phyloP scores from a whole-genome alignment of 176 grass and related monocot species.

The Hyparrhenia diplandra region DNA sequence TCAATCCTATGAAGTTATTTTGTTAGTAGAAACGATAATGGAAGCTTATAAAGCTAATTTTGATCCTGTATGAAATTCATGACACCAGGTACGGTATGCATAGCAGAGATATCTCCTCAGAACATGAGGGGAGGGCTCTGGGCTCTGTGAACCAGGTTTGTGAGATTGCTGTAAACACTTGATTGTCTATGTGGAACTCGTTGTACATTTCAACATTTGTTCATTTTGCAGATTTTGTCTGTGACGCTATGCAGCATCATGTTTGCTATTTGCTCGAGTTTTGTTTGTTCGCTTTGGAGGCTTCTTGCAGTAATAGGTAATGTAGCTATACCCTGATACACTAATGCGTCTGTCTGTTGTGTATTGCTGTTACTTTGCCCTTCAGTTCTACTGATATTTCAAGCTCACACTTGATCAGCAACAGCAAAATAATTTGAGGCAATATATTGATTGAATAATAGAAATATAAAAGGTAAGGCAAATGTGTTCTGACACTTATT shows the following conservation, averaged over 20 bases:
- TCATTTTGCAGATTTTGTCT: slow-evolving; percentile 54
- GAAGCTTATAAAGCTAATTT: neutral
- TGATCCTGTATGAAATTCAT: neutral
- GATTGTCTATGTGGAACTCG: neutral
- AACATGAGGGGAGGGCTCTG: slow-evolving; percentile 84
- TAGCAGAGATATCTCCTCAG: slow-evolving; percentile 85
- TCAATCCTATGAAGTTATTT: neutral
- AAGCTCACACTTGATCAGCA: neutral
- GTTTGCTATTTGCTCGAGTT: slow-evolving; percentile 72
- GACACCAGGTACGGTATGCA: slow-evolving; percentile 75
- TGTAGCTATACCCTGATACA: no score
- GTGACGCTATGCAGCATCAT: slow-evolving; percentile 91
- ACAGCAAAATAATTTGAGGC: neutral
- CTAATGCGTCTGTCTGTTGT: neutral
- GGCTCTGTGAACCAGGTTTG: slow-evolving; percentile 83
- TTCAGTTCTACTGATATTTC: neutral
- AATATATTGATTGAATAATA: neutral
- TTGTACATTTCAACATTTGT: neutral
- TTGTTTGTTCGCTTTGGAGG: slow-evolving; percentile 96
- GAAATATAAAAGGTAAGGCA: neutral
- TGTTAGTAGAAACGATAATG: no score
- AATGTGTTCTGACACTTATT: neutral
- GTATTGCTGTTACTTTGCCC: neutral
- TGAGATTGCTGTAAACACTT: neutral
- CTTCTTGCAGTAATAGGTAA: slow-evolving; percentile 92